Conservation (phyloP, 192 early-diverging fungal species). For the Lobulomyces angularis region DNA sequence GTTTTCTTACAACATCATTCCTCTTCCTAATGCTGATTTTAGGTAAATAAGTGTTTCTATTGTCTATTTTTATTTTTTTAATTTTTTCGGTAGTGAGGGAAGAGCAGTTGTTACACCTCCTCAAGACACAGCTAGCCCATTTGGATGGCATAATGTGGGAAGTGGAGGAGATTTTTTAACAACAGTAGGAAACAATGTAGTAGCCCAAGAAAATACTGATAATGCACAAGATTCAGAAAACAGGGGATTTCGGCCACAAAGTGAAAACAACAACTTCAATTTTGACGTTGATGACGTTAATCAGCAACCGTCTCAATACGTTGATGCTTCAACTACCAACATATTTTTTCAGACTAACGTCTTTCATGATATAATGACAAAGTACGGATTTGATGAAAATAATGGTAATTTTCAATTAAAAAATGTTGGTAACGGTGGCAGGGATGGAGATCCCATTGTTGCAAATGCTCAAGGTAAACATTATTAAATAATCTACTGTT, state of each 20-base stretch:
- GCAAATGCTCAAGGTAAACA: conserved; percentile 32
- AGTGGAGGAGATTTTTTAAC: neutral
- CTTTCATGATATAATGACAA: conserved; percentile 36
- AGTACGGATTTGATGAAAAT: conserved; percentile 36
- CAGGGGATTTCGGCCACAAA: conserved; percentile 16
- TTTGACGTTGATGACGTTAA: conserved; percentile 18
- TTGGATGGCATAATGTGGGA: conserved; percentile 13
- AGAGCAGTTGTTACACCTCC: neutral
- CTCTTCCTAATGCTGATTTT: no score
- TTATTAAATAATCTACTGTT: no score
- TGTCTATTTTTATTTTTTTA: no score
- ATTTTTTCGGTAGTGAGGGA: neutral
- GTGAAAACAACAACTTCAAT: conserved; percentile 27
- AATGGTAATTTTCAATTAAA: conserved; percentile 38
- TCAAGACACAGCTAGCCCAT: conserved; percentile 4
- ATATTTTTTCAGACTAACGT: conserved; percentile 42
- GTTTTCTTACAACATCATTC: no score
- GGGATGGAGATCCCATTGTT: conserved; percentile 24
- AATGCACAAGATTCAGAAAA: conserved; percentile 4
- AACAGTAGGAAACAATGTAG: conserved; percentile 41
- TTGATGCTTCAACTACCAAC: conserved; percentile 37
- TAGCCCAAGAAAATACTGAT: conserved; percentile 16
- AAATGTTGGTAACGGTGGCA: conserved; percentile 35
- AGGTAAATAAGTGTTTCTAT: no score
- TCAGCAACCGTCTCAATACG: conserved; percentile 23